Evolutionary conservation across 306 rosid genomes (phyloP), one percentile per base, ranked within the genome.

Genomic region (Begonia loranthoides): DNA sequence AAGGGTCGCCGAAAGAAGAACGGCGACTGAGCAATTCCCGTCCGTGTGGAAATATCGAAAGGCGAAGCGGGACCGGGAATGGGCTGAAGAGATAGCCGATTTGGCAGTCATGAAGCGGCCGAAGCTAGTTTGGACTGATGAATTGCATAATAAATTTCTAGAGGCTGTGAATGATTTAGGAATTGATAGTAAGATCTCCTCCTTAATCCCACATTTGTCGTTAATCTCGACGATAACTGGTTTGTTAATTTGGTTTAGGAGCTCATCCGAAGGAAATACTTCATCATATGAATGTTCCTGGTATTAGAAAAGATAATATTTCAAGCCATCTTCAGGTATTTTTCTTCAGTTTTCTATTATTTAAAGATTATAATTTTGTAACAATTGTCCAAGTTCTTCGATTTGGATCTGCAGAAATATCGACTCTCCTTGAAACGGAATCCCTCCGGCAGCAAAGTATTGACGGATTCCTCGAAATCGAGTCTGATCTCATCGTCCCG

Each of bases 281-380:
- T 10, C 66, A 56, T 44, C 56, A 45, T 28, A 61, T 74, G 79
- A 67, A 62, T 61, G 66, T 62, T 55, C 74, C 80, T 13, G 77
- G 67, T 17, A 19, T 76, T 13, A 59, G 34, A 38, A 64, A 19
- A 45, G 59, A 58, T 48, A 47, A 41, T 1, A 13, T 63, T 58
- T 46, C 76, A 49, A 75, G 67, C 64, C 70, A 70, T 63, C 69
- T 68, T 9, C 76, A 73, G 80, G 85, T 78, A 38, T 38, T 57
- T 62, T 60, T 19, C 28, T 40, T 43, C 12, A 43, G 14, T 11
- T 10, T 43, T 43, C 46, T 10, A 43, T 43, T 10, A 43, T 43
- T 5, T 43, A 13, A 43, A 43, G 14, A 43, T 24, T 54, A 14
- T 13, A 17, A 12, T 14, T n/a, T 41, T 17, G 10, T 9, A 33